Evolutionary conservation across 768 basidiomycete genomes (phyloP), one percentile per base, ranked within the genome.

Genomic region (Leucosporidium scottii): DNA sequence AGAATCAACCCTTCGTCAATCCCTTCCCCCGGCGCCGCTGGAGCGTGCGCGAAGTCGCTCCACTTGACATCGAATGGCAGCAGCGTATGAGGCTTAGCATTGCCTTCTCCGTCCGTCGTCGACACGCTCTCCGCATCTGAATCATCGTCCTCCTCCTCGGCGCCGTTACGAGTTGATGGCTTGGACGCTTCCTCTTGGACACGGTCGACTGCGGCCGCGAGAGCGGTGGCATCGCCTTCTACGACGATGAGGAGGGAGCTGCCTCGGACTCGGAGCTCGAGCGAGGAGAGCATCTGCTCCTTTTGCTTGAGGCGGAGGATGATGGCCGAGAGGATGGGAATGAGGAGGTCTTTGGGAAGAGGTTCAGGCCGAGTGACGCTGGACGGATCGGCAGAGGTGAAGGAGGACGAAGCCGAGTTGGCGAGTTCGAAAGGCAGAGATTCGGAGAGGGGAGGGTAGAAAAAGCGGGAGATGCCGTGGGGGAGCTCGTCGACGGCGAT

Each of bases 31-130:
- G 25, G 3, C 23, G 21, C n/a, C 0, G 9, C 27, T 28, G 83
- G 80, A 3, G 92, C 88, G 77, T 98, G 94, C 10, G 93, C 93
- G 77, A 99, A 97, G 80, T 99, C 94, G 72, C 98, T 97, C 71
- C 96, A 79, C 71, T 87, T 87, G 67, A 96, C 82, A 20, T 82
- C 80, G 69, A 83, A 87, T 39, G 85, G 83, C 23, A 81, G 31
- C 20, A 53, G 61, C 49, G 59, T 73, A 59, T 63, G 62, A n/a
- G 47, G 68, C 51, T 60, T 30, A 8, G 60, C 68, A 55, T 69
- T 69, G 17, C 68, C 75, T 0, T 64, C 69, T 20, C 39, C 36
- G 23, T 77, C 77, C 17, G 60, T 69, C 23, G 64, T 67, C 59
- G 73, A 67, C 15, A 64, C 72, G 28, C 60, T 61, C 7, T 30